phyloP scores from a whole-genome alignment of 208 protist species.

The Trypanosoma grayi region DNA sequence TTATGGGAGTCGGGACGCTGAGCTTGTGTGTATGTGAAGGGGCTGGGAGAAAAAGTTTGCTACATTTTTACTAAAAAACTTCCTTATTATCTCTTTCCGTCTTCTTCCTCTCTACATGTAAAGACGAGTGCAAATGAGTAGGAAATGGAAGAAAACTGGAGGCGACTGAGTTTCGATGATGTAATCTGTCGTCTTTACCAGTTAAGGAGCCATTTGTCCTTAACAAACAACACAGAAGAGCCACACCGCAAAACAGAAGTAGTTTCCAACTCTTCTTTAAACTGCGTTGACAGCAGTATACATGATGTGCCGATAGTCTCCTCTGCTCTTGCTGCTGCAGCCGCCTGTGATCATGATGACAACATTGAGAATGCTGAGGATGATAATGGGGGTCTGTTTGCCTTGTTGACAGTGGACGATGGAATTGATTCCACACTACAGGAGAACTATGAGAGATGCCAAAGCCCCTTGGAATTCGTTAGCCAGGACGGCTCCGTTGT shows the following conservation, averaged over 20 bases:
- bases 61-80: no score
- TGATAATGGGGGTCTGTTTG: conserved; percentile 6
- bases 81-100: conserved; percentile 19
- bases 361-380: no score
- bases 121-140: neutral
- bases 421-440: neutral
- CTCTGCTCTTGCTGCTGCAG: no score
- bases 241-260: no score
- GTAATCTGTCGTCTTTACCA: neutral
- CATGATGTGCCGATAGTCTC: no score
- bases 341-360: no score
- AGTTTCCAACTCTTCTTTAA: no score
- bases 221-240: neutral
- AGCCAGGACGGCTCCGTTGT: conserved; percentile 3
- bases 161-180: neutral
- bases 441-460: neutral
- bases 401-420: conserved; percentile 7
- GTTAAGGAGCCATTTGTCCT: neutral
- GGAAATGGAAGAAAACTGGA: neutral
- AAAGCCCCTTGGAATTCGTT: conserved; percentile 3
- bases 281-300: no score
- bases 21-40: no score
- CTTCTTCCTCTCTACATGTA: conserved; percentile 1
- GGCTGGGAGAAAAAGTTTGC: no score
- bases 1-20: no score